These are phyloP conservation scores for Nyctanthes arbortristis DNA, from an alignment of 257 asterid species.

Conservation along the genomic window DNA sequence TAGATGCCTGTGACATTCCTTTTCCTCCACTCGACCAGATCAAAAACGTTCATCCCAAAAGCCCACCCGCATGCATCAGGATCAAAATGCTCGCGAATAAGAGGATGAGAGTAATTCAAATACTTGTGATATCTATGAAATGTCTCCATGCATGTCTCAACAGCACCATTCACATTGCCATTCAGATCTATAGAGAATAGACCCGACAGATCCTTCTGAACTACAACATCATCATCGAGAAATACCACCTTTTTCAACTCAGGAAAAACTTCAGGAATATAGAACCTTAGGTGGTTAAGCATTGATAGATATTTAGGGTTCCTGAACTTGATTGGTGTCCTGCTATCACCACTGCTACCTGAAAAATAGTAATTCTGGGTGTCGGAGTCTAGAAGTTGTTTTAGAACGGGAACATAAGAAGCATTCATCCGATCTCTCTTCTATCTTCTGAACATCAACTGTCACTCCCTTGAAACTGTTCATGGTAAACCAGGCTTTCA, in stretches of 20 bases:
- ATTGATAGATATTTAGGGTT: constrained; percentile 53
- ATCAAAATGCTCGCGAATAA: constrained; percentile 44
- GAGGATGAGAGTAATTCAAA: constrained; percentile 47
- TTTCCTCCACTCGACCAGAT: constrained; percentile 51
- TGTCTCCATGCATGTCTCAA: constrained; percentile 53
- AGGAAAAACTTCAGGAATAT: constrained; percentile 51
- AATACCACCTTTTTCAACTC: constrained; percentile 42
- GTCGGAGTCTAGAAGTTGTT: constrained; percentile 48
- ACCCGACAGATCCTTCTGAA: constrained; percentile 46
- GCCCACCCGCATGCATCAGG: constrained; percentile 68
- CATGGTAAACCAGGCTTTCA: constrained; percentile 54
- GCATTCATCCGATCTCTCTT: constrained; percentile 48
- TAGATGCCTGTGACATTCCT: constrained; percentile 44
- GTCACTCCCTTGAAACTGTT: constrained; percentile 45
- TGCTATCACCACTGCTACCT: constrained; percentile 36
- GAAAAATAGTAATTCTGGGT: constrained; percentile 45
- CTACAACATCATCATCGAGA: constrained; percentile 51
- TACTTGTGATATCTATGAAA: constrained; percentile 53
- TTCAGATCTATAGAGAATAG: constrained; percentile 42
- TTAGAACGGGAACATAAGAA: constrained; percentile 47
- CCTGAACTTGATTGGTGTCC: constrained; percentile 44
- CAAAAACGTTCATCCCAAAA: constrained; percentile 51
- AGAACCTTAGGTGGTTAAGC: constrained; percentile 55
- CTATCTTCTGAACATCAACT: constrained; percentile 43
- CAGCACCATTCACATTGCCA: constrained; percentile 57